Conservation (phyloP, 2,329 filamentous ascomycete genomes). For the Penicillium concentricum region DNA sequence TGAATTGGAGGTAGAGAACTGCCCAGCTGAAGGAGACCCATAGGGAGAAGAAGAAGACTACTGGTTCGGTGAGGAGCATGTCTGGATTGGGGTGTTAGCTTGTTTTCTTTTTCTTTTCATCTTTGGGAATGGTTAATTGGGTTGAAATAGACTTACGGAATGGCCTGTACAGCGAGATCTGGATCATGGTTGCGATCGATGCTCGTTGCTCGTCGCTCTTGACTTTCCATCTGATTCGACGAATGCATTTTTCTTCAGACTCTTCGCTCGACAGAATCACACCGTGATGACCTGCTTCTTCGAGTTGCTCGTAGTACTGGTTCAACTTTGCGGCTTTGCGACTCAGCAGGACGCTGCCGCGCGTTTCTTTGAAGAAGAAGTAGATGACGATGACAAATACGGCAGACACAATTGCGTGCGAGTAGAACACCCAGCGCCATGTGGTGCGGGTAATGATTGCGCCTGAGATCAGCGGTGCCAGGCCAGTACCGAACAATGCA, state of each 20-base stretch:
- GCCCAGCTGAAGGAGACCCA: conserved; percentile 93
- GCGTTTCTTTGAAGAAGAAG: conserved; percentile 75
- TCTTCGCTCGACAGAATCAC: conserved; percentile 47
- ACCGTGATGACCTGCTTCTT: conserved; percentile 61
- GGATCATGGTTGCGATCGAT: conserved; percentile 67
- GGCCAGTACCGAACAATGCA: conserved; percentile 75
- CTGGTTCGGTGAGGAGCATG: conserved; percentile 62
- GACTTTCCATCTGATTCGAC: conserved; percentile 75
- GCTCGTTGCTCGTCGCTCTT: conserved; percentile 73
- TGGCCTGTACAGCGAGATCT: conserved; percentile 71
- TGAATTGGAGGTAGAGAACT: conserved; percentile 80
- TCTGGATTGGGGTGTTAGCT: conserved; percentile 28
- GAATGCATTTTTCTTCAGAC: conserved; percentile 29
- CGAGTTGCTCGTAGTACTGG: conserved; percentile 72
- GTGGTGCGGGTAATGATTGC: conserved; percentile 65
- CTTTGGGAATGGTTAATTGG: neutral
- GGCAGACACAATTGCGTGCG: conserved; percentile 71
- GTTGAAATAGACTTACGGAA: conserved; percentile 56
- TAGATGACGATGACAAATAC: conserved; percentile 64
- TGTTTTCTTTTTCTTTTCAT: neutral
- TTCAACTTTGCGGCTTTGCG: conserved; percentile 74
- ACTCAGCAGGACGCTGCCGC: conserved; percentile 75
- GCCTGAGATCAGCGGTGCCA: conserved; percentile 71
- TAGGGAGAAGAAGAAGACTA: conserved; percentile 71
- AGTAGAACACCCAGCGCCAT: conserved; percentile 89